A percentile compares a stretch with the other conserved stretches of the same genome.
These are phyloP conservation scores for Talaromyces verruculosus DNA, from an alignment of 2,329 filamentous ascomycete species.

Conservation along the genomic window DNA sequence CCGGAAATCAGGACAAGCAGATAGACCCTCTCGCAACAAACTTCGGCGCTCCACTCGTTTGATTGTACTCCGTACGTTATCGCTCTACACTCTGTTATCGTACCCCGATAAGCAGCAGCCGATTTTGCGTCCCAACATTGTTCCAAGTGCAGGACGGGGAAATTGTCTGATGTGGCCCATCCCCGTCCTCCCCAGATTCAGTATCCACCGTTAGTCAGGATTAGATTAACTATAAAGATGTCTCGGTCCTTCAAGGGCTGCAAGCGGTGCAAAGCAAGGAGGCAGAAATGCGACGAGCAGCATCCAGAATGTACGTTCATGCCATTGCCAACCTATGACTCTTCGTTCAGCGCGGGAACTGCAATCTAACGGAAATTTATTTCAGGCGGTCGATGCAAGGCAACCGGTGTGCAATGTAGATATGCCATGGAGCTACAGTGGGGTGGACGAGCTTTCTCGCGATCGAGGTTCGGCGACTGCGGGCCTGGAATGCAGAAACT, in stretches of 20 bases:
- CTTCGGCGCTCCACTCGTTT: background rate
- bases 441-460: constrained; percentile 45
- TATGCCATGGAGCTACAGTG: constrained; percentile 46
- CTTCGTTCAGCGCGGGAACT: background rate
- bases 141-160: background rate
- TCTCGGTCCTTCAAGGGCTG: constrained; percentile 47
- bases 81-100: background rate
- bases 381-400: constrained; percentile 36
- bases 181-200: background rate
- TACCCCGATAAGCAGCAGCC: background rate
- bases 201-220: constrained; percentile 8
- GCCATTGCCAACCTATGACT: background rate
- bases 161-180: constrained; percentile 1
- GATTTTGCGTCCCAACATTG: background rate
- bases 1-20: too few relatives aligned
- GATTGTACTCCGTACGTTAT: background rate
- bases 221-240: constrained; percentile 26
- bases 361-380: background rate
- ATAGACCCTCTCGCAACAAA: background rate
- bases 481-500: constrained; percentile 39
- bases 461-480: constrained; percentile 40
- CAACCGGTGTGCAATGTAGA: constrained; percentile 39
- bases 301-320: constrained; percentile 37
- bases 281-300: constrained; percentile 49
- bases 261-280: constrained; percentile 46